phyloP scores from a whole-genome alignment of 805 yeast genomes.

The Ogataea methanolica region DNA sequence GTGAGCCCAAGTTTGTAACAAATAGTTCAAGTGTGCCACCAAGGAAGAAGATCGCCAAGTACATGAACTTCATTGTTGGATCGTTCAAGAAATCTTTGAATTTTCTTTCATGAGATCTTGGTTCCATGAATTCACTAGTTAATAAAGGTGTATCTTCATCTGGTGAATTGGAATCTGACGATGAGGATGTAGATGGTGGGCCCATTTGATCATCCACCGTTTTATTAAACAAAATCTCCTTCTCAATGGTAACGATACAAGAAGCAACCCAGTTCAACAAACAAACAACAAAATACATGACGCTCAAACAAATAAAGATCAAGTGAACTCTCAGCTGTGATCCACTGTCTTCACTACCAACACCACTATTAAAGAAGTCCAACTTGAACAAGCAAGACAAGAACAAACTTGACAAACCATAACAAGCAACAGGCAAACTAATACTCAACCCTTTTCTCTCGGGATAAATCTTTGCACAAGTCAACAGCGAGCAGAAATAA shows the following conservation, averaged over 20 bases:
- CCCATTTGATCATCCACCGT: constrained; percentile 9
- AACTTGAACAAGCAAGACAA: constrained; percentile 57
- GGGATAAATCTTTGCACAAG: constrained; percentile 86
- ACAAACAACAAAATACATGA: constrained; percentile 53
- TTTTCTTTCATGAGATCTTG: constrained; percentile 23
- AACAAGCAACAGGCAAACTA: constrained; percentile 82
- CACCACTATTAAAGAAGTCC: constrained; percentile 31
- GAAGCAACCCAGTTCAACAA: constrained; percentile 59
- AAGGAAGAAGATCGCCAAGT: constrained; percentile 56
- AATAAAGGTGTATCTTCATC: constrained; percentile 33
- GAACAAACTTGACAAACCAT: constrained; percentile 76
- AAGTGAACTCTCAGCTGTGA: constrained; percentile 38
- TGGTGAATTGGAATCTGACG: background rate
- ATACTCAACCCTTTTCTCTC: constrained; percentile 73
- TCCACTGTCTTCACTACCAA: constrained; percentile 2
- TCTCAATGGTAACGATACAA: constrained; percentile 57
- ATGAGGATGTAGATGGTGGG: background rate
- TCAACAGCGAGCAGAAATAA: constrained; percentile 64
- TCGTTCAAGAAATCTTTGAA: constrained; percentile 39
- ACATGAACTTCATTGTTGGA: constrained; percentile 56
- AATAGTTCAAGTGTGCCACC: constrained; percentile 84
- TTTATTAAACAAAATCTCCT: constrained; percentile 38
- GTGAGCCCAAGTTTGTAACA: constrained; percentile 73
- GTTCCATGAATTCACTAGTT: constrained; percentile 21
- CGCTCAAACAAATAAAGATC: constrained; percentile 50